phyloP scores from a whole-genome alignment of 192 early-diverging fungal species.

The Backusella westeae region DNA sequence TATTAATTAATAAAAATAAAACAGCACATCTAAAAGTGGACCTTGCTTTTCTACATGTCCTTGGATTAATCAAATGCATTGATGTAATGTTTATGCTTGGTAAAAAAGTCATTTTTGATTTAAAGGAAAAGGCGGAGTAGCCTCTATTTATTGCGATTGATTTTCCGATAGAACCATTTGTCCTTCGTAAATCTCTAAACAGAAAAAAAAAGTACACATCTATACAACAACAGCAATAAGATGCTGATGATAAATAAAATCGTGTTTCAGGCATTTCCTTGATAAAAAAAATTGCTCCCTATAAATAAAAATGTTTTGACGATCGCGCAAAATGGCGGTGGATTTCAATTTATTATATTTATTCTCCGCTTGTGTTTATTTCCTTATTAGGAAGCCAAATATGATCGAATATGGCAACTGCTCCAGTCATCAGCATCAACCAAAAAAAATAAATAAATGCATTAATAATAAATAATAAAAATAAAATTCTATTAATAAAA shows the following conservation, averaged over 20 bases:
- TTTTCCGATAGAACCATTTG: not conserved
- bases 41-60: not conserved
- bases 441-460: not conserved
- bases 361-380: not conserved
- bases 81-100: not conserved
- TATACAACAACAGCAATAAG: not conserved
- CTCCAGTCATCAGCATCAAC: not conserved
- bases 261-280: not conserved
- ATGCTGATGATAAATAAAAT: not conserved
- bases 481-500: conserved; percentile 8
- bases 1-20: not conserved
- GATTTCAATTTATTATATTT: not conserved
- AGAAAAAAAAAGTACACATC: not conserved
- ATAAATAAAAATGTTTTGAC: not conserved
- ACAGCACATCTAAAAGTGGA: no score
- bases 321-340: not conserved
- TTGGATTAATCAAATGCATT: not conserved
- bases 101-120: no score
- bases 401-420: not conserved
- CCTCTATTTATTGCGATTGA: not conserved
- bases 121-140: not conserved
- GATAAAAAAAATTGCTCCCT: not conserved
- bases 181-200: not conserved
- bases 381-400: not conserved
- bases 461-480: conserved; percentile 1